Conservation (phyloP, 208 protist genomes). For the Trypanosoma boissoni region DNA sequence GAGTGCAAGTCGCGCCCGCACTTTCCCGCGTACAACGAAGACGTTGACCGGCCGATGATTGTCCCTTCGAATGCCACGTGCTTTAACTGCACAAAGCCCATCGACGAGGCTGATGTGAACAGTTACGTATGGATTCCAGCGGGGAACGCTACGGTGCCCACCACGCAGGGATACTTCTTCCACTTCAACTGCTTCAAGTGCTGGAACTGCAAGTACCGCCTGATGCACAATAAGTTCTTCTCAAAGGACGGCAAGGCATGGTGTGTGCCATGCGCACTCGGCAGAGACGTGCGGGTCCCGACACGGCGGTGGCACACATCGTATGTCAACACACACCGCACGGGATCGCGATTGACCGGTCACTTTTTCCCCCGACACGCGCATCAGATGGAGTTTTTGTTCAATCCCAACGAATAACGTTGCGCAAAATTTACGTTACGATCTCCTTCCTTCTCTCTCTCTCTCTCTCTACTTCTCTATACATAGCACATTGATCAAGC, state of each 20-base stretch:
- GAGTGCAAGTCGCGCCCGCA: constrained; percentile 73
- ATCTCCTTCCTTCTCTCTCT: not conserved
- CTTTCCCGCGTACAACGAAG: constrained; percentile 84
- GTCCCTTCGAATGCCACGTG: constrained; percentile 73
- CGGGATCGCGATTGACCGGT: constrained; percentile 74
- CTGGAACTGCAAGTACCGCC: constrained; percentile 77
- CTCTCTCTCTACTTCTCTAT: not conserved
- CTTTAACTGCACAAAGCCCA: constrained; percentile 80
- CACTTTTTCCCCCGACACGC: constrained; percentile 84
- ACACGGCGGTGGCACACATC: constrained; percentile 88
- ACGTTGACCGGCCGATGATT: constrained; percentile 79
- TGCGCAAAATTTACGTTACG: not conserved
- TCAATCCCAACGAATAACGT: constrained; percentile 72
- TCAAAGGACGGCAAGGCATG: constrained; percentile 82
- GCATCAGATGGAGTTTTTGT: constrained; percentile 87
- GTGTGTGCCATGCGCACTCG: constrained; percentile 82
- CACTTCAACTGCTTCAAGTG: constrained; percentile 91
- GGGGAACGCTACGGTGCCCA: constrained; percentile 82
- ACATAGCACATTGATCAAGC: not conserved
- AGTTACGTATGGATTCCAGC: constrained; percentile 89
- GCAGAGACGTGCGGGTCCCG: constrained; percentile 76
- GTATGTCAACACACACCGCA: constrained; percentile 89
- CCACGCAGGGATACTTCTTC: constrained; percentile 87
- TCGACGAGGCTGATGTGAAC: constrained; percentile 64
- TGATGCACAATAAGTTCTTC: constrained; percentile 91